Evolutionary conservation across 2,329 filamentous ascomycete genomes (phyloP), one percentile per base, ranked within the genome.

Genomic region (Aureobasidium sp.): DNA sequence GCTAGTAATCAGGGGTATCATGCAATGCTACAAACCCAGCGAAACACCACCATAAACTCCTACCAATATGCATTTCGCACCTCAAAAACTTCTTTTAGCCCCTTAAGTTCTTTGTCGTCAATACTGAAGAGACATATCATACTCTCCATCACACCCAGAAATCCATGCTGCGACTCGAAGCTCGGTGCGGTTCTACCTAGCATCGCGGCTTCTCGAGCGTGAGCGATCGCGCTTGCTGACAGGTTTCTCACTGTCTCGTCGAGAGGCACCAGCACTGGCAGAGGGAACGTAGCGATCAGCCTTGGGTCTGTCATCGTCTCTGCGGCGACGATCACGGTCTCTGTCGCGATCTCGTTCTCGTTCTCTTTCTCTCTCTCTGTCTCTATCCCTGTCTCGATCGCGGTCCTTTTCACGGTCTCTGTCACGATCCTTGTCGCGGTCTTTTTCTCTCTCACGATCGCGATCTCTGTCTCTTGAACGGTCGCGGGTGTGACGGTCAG

Each of bases 301-400:
- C 13, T 36, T 64, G 27, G 60, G 60, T 18, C 60, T 33, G 38
- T 54, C 48, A n/a, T 55, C 60, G 27, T 64, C 50, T 27, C 60
- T 29, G 38, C 63, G 63, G 51, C 43, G 53, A 3, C 63, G 53
- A 25, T 73, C 71, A 9, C 72, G 64, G 31, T 66, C 73, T 48
- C 73, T 67, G 31, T n/a, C n/a, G n/a, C n/a, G n/a, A n/a, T n/a
- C n/a, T n/a, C n/a, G n/a, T n/a, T n/a, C n/a, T n/a, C n/a, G n/a
- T n/a, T 65, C 65, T 33, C 59, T 78, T 75, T 18, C 78, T 76
- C 23, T 76, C 72, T 83, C 81, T 15, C 79, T 74, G 43, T 81
- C 79, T 10, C 79, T 74, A 11, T 70, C 69, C 31, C 74, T 69
- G 7, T 75, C 73, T 20, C 75, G 70, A 1, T 78, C 75, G 4